Percentiles rank a stretch among this genome's conserved stretches.
Evolutionary conservation across 768 basidiomycete genomes (phyloP).

Genomic region (Leucosporidium creatinivorum): DNA sequence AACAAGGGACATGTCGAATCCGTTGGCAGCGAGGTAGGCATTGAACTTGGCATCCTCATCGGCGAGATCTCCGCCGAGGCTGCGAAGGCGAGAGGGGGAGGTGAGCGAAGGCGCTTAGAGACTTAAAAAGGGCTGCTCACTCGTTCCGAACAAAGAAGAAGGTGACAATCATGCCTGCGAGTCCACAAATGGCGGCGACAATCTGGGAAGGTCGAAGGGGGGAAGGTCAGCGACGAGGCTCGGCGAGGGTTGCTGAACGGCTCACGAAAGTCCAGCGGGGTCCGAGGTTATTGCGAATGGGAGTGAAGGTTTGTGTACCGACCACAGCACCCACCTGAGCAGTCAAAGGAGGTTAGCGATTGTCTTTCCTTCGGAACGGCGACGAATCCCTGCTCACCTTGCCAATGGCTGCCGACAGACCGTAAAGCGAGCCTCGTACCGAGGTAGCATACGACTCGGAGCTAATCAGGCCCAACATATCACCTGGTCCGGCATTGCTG

Average conservation of each 20-base stretch:
- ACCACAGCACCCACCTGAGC: constrained; percentile 55
- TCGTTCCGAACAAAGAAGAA: constrained; percentile 60
- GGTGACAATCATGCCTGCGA: constrained; percentile 57
- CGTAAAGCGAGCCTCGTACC: constrained; percentile 62
- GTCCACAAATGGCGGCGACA: constrained; percentile 61
- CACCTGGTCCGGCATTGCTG: constrained; percentile 48
- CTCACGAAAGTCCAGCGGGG: constrained; percentile 46
- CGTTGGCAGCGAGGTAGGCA: constrained; percentile 55
- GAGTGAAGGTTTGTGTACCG: constrained; percentile 63
- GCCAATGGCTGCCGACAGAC: constrained; percentile 59
- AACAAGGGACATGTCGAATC: constrained; percentile 56
- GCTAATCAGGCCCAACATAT: constrained; percentile 61
- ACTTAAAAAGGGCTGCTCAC: constrained; percentile 2
- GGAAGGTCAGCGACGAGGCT: background rate
- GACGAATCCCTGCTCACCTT: constrained; percentile 43
- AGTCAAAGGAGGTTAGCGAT: constrained; percentile 7
- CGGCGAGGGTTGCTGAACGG: constrained; percentile 1
- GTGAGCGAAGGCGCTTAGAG: background rate
- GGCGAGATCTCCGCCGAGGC: constrained; percentile 50
- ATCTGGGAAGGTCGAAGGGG: constrained; percentile 43
- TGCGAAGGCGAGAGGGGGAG: background rate
- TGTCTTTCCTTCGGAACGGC: too few species aligned
- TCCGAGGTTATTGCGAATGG: constrained; percentile 61
- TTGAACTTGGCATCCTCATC: constrained; percentile 61
- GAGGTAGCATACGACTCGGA: constrained; percentile 51